A percentile compares a stretch with the other conserved stretches of the same genome.
Evolutionary conservation across 768 basidiomycete species (phyloP).

Genomic region (Boletus coccyginus): DNA sequence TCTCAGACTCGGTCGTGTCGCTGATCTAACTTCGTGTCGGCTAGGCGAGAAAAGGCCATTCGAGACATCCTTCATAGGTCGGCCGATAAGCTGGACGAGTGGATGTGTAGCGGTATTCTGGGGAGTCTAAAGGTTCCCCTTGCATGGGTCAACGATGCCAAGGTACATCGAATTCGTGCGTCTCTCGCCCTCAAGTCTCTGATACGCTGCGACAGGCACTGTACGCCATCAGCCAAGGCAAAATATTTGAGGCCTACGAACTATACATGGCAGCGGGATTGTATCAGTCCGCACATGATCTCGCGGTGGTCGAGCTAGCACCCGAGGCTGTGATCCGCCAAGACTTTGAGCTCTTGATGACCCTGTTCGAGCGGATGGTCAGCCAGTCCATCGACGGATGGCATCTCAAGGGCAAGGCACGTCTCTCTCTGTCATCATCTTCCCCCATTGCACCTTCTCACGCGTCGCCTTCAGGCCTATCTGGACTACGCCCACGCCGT

Average conservation of each 20-base stretch:
- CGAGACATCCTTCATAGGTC: constrained; percentile 75
- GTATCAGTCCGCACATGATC: constrained; percentile 72
- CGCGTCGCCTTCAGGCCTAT: constrained; percentile 45
- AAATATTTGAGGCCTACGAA: constrained; percentile 73
- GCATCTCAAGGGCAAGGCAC: constrained; percentile 81
- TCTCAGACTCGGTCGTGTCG: constrained; percentile 1
- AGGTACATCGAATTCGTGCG: constrained; percentile 43
- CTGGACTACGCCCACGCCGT: constrained; percentile 70
- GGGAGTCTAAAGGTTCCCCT: constrained; percentile 79
- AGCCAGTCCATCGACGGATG: constrained; percentile 64
- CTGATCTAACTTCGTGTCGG: constrained; percentile 5
- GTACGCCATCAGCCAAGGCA: constrained; percentile 55
- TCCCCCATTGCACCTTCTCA: constrained; percentile 2
- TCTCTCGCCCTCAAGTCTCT: background rate
- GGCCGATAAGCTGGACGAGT: constrained; percentile 64
- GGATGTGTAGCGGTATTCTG: constrained; percentile 67
- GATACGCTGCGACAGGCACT: constrained; percentile 51
- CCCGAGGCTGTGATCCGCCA: constrained; percentile 76
- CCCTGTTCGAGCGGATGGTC: constrained; percentile 67
- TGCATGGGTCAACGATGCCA: constrained; percentile 88
- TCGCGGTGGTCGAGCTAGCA: constrained; percentile 83
- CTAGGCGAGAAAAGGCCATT: constrained; percentile 79
- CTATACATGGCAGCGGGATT: constrained; percentile 68
- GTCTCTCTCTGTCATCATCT: constrained; percentile 4
- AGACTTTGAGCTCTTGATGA: constrained; percentile 55